Evolutionary conservation across 352 stramenopile species (phyloP), one percentile per base, ranked within the genome.

Genomic region (Globisporangium yorkense): DNA sequence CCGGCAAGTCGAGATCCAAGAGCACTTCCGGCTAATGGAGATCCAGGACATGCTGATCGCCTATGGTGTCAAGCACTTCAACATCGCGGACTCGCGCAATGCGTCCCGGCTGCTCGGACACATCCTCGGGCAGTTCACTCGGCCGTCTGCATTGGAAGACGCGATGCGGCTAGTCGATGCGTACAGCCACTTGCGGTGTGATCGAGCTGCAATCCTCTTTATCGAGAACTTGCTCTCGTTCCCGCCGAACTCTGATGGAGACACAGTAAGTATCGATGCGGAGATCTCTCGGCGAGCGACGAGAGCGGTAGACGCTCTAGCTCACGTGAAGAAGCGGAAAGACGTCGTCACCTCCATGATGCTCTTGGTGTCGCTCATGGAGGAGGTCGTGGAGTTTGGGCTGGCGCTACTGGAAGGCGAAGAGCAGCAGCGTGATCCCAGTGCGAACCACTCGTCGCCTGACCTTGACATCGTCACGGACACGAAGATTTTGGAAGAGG

Each of bases 21-120:
- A 88, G 51, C 72, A 81, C 52, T 65, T 87, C 21, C 75, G 79
- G 9, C 57, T 89, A 29, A 89, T 91, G 81, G 67, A 89, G 24
- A 87, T 91, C 18, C 78, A 89, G 68, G 78, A 88, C 54, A 89
- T 91, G 81, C 55, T 91, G 2, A 73, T 68, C 0, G 68, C 59
- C 4, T 91, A 91, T 59, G 79, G 63, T 3, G 66, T 89, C 10
- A 78, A 70, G 31, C 68, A 69, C 5, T 87, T 88, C 51, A 67
- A 84, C 57, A 48, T 85, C 29, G 67, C 71, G 16, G 77, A 91
- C 59, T 35, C 68, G 13, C 71, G 73, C 20, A 77, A 69, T 51
- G 77, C 70, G 5, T 74, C 73, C 8, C 59, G 77, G 7, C 64
- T 89, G 13, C 58, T 91, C 13, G 74, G 58, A 0, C 75, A 89